Percentiles rank a stretch among this genome's conserved stretches.
These are phyloP conservation scores for Leccinum uliginosum DNA, from an alignment of 768 basidiomycete genomes.

Conservation along the genomic window DNA sequence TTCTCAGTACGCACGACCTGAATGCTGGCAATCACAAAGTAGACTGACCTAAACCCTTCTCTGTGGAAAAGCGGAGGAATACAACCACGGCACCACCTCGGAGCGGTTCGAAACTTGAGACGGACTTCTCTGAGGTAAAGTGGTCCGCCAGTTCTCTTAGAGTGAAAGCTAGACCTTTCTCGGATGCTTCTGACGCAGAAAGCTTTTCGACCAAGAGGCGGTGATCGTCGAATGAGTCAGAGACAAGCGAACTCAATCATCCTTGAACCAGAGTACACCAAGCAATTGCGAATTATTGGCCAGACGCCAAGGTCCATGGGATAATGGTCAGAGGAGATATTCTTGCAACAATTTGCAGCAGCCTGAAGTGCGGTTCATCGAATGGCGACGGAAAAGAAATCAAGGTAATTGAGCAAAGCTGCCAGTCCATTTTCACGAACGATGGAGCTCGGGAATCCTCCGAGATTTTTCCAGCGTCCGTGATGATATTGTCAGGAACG, in stretches of 20 bases:
- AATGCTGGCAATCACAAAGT: background rate
- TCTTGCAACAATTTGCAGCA: constrained; percentile 94
- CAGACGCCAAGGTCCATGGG: constrained; percentile 83
- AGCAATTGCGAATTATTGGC: constrained; percentile 90
- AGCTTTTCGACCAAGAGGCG: constrained; percentile 62
- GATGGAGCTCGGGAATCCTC: constrained; percentile 95
- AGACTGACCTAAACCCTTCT: constrained; percentile 39
- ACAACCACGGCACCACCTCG: constrained; percentile 92
- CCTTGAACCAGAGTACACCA: constrained; percentile 89
- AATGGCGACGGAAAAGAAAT: constrained; percentile 98
- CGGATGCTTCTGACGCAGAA: constrained; percentile 48
- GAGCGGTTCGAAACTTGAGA: constrained; percentile 94
- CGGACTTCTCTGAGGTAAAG: constrained; percentile 71
- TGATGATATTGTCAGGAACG: constrained; percentile 13
- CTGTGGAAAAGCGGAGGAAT: constrained; percentile 76
- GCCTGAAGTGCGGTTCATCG: constrained; percentile 96
- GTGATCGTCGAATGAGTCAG: constrained; percentile 68
- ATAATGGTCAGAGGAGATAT: constrained; percentile 85
- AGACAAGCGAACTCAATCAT: constrained; percentile 95
- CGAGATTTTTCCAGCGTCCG: constrained; percentile 97
- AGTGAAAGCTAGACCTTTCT: constrained; percentile 57
- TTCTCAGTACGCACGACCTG: constrained; percentile 6
- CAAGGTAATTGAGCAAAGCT: constrained; percentile 90
- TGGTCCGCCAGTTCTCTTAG: constrained; percentile 74
- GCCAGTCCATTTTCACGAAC: constrained; percentile 93